These are phyloP conservation scores for Hortaea werneckii DNA, from an alignment of 2,329 filamentous ascomycete genomes.

Conservation along the genomic window DNA sequence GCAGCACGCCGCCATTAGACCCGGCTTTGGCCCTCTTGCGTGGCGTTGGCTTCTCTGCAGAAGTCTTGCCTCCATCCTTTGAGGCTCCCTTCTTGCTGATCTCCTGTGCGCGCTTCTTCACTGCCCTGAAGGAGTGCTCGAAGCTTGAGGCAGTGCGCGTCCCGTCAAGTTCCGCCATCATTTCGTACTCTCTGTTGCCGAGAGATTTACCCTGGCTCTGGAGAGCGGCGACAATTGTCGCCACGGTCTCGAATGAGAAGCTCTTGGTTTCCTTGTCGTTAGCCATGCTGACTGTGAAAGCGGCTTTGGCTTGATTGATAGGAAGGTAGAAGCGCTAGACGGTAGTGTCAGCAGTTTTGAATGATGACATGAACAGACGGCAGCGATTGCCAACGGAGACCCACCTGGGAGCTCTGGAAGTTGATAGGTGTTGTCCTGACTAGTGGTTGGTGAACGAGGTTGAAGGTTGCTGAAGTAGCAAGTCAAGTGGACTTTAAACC, in stretches of 20 bases:
- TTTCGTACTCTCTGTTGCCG: constrained; percentile 14
- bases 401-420: too few species aligned
- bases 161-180: constrained; percentile 21
- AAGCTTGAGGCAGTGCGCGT: constrained; percentile 9
- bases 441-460: too few species aligned
- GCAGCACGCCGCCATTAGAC: too few species aligned
- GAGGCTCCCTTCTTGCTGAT: constrained; percentile 6
- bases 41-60: neutral
- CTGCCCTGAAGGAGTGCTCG: constrained; percentile 20
- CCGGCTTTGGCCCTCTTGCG: too few species aligned
- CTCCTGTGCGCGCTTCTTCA: constrained; percentile 20
- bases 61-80: neutral
- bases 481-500: neutral
- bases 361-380: too few species aligned
- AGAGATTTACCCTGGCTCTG: constrained; percentile 9
- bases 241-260: constrained; percentile 17
- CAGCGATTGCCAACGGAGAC: too few species aligned
- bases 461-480: neutral
- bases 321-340: neutral
- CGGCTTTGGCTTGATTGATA: too few species aligned
- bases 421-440: too few species aligned
- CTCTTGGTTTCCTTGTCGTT: neutral
- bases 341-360: neutral
- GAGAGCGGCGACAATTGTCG: constrained; percentile 12
- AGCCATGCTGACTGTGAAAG: neutral